phyloP scores from a whole-genome alignment of 108 stramenopile genomes.

The Nitzschia sp. region DNA sequence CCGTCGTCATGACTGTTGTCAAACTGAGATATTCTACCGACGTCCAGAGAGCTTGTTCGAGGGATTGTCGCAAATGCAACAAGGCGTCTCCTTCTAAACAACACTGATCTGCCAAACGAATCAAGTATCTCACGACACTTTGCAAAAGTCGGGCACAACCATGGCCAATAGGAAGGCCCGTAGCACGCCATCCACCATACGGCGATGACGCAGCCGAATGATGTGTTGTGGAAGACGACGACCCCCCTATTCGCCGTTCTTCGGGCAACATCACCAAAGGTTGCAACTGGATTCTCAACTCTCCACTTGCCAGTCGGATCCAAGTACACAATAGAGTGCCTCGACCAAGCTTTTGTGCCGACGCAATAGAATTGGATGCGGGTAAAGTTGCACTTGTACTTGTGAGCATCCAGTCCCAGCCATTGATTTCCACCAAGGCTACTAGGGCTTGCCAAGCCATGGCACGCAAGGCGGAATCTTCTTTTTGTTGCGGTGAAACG shows the following conservation, averaged over 20 bases:
- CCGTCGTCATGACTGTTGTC: not conserved
- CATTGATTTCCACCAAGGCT: conserved; percentile 14
- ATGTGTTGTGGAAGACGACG: not conserved
- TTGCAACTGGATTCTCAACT: conserved; percentile 41
- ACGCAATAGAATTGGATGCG: not conserved
- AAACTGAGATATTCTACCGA: conserved; percentile 15
- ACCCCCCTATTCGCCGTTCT: not conserved
- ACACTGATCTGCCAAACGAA: conserved; percentile 17
- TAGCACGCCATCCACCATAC: not conserved
- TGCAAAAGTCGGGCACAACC: conserved; percentile 24
- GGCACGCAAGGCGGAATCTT: conserved; percentile 11
- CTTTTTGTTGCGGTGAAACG: conserved; percentile 13
- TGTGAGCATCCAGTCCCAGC: conserved; percentile 22
- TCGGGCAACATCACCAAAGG: not conserved
- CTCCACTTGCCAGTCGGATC: conserved; percentile 36
- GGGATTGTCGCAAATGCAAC: conserved; percentile 23
- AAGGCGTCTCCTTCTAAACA: conserved; percentile 13
- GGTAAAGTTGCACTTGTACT: not conserved
- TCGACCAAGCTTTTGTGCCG: conserved; percentile 1
- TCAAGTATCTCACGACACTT: conserved; percentile 20
- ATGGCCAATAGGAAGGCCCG: conserved; percentile 21
- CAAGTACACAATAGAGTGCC: conserved; percentile 25
- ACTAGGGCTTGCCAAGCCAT: conserved; percentile 33
- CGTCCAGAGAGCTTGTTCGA: conserved; percentile 28
- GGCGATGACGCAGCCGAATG: not conserved